Percentiles rank a stretch among this genome's conserved stretches.
Conservation (phyloP, 768 basidiomycete species). For the Termitomyces sp. region DNA sequence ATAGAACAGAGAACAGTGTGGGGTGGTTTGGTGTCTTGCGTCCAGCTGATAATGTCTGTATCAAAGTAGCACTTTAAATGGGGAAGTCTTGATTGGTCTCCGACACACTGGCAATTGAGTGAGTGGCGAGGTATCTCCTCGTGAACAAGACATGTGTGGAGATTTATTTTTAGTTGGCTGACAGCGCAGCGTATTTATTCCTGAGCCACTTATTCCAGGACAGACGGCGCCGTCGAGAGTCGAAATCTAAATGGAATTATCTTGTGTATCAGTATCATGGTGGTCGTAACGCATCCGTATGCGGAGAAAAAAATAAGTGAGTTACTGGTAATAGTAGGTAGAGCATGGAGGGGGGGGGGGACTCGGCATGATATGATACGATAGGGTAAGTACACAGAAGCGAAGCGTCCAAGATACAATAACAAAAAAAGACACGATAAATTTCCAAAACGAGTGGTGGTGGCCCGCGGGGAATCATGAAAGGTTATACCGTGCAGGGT, state of each 20-base stretch:
- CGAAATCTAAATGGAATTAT: constrained; percentile 15
- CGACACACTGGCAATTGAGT: too few relatives aligned
- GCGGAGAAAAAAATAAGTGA: constrained; percentile 7
- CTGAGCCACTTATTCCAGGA: too few relatives aligned
- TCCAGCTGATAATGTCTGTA: constrained; percentile 16
- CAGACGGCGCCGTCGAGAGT: too few relatives aligned
- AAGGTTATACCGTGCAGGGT: constrained; percentile 23
- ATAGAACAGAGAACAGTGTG: constrained; percentile 15
- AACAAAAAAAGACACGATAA: constrained; percentile 3
- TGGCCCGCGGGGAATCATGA: constrained; percentile 5
- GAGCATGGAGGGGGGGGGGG: constrained; percentile 1
- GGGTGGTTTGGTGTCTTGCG: constrained; percentile 14
- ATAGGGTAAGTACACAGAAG: constrained; percentile 2
- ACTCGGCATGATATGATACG: constrained; percentile 3
- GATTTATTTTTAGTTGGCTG: too few relatives aligned
- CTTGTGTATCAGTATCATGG: constrained; percentile 12
- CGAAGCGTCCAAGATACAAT: constrained; percentile 7
- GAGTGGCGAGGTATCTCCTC: too few relatives aligned
- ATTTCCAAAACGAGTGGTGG: constrained; percentile 6
- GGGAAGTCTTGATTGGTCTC: too few relatives aligned
- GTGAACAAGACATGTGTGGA: too few relatives aligned
- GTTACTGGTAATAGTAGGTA: constrained; percentile 10
- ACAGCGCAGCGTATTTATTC: too few relatives aligned
- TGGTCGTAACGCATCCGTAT: constrained; percentile 16
- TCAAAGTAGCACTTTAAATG: constrained; percentile 11